Base-by-base conservation (phyloP, 2,329 filamentous ascomycete species). In the Cercospora nicotianae region DNA sequence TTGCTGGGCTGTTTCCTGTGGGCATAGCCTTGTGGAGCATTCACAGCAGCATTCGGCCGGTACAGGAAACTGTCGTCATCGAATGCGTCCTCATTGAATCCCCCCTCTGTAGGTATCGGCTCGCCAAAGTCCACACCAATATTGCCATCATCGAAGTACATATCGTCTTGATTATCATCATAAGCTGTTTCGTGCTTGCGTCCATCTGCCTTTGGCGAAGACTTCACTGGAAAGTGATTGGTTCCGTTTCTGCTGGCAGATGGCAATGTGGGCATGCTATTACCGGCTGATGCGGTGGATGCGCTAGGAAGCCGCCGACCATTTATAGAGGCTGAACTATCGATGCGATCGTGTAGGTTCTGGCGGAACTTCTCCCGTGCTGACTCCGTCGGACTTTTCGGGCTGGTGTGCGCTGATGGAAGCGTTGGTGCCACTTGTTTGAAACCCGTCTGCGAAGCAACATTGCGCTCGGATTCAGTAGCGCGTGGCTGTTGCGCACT, bases 71-170 rank as follows among this genome's bases (percentile, higher is more conserved):
- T 67, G 33, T 74, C 71, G 59, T 77, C 71, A 57, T 78, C 76
- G 80, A 82, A 8, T 78, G 81, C 28, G 74, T 72, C 16, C 80
- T 72, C 82, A 45, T 79, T 74, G 23, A 79, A 70, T 16, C 53
- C 51, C 9, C 51, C 53, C 16, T 23, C 51, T n/a, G 62, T 45
- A 4, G 62, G 53, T 12, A 64, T 48, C 6, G 53, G 30, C 31
- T 64, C 51, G 42, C 68, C 69, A 45, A 77, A 72, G 51, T 77
- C 76, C 28, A 73, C 63, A 42, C 75, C 75, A 42, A 79, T 77
- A 16, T 75, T 75, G 31, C 77, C 78, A 62, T 79, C 78, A 53
- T 79, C 77, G 39, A 78, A 80, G 63, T 80, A 80, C 74, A 77
- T 76, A 63, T 78, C 76, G 60, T 77, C 76, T 48, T 70, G 63